These are phyloP conservation scores for Aspergillus avenaceus DNA, from an alignment of 495 filamentous ascomycete species.

Conservation along the genomic window DNA sequence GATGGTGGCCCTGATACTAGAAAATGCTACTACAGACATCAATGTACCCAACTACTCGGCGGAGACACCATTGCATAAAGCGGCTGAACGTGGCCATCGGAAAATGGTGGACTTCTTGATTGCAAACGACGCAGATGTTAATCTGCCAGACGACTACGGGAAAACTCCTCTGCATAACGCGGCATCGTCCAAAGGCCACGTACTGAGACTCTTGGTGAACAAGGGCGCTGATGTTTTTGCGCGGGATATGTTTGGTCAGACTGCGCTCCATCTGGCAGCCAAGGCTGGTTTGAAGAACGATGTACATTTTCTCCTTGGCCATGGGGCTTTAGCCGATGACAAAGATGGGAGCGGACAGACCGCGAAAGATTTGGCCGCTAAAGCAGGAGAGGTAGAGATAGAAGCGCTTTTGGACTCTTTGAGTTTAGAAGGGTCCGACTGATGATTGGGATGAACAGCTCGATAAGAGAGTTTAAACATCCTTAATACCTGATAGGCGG, in stretches of 20 bases:
- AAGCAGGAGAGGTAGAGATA: conserved; percentile 3
- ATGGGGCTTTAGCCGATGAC: conserved; percentile 14
- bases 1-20: conserved; percentile 35
- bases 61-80: conserved; percentile 38
- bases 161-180: conserved; percentile 29
- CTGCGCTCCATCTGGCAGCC: conserved; percentile 29
- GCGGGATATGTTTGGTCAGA: conserved; percentile 26
- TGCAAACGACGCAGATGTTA: not conserved
- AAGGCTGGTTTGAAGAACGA: conserved; percentile 20
- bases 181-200: conserved; percentile 23
- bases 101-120: conserved; percentile 33
- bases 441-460: not conserved
- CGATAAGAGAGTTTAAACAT: not conserved
- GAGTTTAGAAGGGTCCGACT: not conserved
- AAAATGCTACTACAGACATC: conserved; percentile 36
- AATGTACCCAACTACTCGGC: conserved; percentile 30
- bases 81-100: conserved; percentile 31
- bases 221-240: conserved; percentile 17
- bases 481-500: not conserved
- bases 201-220: conserved; percentile 22
- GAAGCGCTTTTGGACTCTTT: conserved; percentile 7
- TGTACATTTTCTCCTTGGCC: conserved; percentile 22
- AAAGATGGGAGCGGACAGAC: conserved; percentile 17
- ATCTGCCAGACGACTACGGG: conserved; percentile 20
- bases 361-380: conserved; percentile 10